Base-by-base conservation (phyloP, 1,284 basidiomycete species). In the Tremellales sp. region DNA sequence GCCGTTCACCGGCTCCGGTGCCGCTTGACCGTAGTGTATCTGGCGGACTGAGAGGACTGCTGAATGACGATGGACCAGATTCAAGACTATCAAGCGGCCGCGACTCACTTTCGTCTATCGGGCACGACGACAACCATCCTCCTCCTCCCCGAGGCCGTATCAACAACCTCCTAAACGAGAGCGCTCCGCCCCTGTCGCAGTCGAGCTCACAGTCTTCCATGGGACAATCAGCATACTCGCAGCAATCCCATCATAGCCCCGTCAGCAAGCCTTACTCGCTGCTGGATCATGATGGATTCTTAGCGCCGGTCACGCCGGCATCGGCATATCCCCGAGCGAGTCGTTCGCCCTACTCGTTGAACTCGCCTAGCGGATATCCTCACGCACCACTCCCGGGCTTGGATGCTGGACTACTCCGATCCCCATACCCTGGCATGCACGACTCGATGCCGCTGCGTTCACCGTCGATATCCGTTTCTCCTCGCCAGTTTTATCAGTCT, bases 391-490 rank as follows among this genome's bases (percentile, higher is more conserved):
- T 35, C 25, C 46, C 27, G 57, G 56, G 7, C 52, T 48, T 23
- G 46, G 45, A 40, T 46, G 44, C 11, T 43, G 42, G 24, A 42
- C 41, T n/a, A 53, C 46, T 33, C 45, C 56, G 11, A 54, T 36
- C 33, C 15, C 33, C 33, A 6, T 17, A 36, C 13, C 13, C 33
- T 15, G 15, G 19, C 13, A 17, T 13, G 33, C n/a, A 61, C 60
- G 2, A 58, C 61, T 11, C 26, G 35, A 29, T 65, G 15, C 60
- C 59, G 2, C 45, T 63, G 4, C 56, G 65, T 15, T 72, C 69
- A 2, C 68, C 67, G 4, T 67, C 63, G 8, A 54, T 65, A 6
- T 68, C 67, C 3, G 56, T 68, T 12, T 72, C 70, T 2, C 70
- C 68, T 8, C 59, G 61, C 13, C 56, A 54, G 15, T 55, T 58